Evolutionary conservation across 768 basidiomycete genomes (phyloP).

Genomic region (Lyophyllum decastes): DNA sequence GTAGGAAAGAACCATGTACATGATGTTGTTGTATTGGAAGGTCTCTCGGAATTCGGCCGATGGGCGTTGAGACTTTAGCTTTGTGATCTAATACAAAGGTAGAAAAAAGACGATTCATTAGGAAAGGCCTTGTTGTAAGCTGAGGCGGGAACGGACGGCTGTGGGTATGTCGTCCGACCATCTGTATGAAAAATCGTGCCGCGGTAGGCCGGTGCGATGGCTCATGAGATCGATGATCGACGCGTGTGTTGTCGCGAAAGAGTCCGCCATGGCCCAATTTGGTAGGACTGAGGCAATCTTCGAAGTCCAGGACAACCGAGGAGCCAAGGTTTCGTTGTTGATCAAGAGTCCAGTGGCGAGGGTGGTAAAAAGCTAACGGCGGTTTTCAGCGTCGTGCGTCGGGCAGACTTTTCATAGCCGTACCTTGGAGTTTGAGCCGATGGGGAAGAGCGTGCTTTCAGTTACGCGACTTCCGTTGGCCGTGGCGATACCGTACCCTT

Average conservation of each 20-base stretch:
- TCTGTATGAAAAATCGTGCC: constrained; percentile 37
- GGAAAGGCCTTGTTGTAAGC: not conserved
- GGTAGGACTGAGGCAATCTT: constrained; percentile 37
- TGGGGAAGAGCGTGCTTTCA: constrained; percentile 5
- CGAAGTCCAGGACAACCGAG: constrained; percentile 40
- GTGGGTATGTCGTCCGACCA: constrained; percentile 33
- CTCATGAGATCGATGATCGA: constrained; percentile 42
- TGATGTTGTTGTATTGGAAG: constrained; percentile 49
- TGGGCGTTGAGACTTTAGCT: constrained; percentile 36
- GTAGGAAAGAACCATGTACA: constrained; percentile 43
- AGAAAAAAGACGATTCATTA: not conserved
- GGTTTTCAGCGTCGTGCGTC: not conserved
- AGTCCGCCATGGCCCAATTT: constrained; percentile 41
- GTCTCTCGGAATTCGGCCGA: constrained; percentile 42
- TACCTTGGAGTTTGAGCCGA: constrained; percentile 12
- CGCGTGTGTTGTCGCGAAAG: constrained; percentile 32
- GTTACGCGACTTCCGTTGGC: constrained; percentile 1
- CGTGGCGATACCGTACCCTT: not conserved
- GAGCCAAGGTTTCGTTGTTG: constrained; percentile 34
- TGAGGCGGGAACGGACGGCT: constrained; percentile 36
- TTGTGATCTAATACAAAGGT: constrained; percentile 30
- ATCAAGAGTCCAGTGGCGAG: constrained; percentile 33
- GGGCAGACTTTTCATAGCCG: not conserved
- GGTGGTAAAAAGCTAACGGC: constrained; percentile 22
- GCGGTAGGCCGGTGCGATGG: constrained; percentile 46